Conservation (phyloP, 306 rosid genomes). For the Prunus salicina region DNA sequence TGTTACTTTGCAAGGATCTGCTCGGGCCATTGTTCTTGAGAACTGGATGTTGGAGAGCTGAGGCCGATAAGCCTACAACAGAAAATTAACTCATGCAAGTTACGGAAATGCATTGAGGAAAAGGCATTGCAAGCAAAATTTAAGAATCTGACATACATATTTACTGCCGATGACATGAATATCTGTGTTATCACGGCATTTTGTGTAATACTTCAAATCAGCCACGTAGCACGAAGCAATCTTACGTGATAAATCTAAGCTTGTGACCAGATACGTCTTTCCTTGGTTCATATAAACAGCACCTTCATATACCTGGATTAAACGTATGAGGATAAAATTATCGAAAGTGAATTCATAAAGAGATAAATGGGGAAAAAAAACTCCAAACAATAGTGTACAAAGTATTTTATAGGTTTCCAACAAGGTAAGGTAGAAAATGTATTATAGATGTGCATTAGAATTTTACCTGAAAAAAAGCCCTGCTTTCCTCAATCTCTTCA, state of each 20-base stretch:
- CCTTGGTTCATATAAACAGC: constrained; percentile 92
- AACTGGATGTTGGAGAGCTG: constrained; percentile 31
- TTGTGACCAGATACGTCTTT: constrained; percentile 72
- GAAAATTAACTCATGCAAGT: neutral
- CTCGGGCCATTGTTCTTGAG: constrained; percentile 58
- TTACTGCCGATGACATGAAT: constrained; percentile 74
- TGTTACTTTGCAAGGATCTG: constrained; percentile 69
- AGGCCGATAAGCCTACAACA: constrained; percentile 70
- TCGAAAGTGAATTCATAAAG: neutral
- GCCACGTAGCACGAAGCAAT: constrained; percentile 70
- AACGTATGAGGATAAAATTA: constrained; percentile 11
- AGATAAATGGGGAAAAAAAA: neutral
- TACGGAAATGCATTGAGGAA: constrained; percentile 12
- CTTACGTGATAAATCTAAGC: constrained; percentile 57
- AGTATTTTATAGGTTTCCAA: constrained; percentile 2
- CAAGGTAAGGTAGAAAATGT: neutral
- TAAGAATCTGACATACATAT: constrained; percentile 55
- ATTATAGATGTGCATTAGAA: neutral
- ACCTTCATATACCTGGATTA: constrained; percentile 83
- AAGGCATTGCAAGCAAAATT: neutral
- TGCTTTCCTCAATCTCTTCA: constrained; percentile 98
- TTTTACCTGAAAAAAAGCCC: constrained; percentile 85
- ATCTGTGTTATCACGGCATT: constrained; percentile 73
- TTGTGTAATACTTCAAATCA: constrained; percentile 83
- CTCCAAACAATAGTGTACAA: neutral